Conservation (phyloP, 1,284 basidiomycete species). For the Ustilago trichophora region DNA sequence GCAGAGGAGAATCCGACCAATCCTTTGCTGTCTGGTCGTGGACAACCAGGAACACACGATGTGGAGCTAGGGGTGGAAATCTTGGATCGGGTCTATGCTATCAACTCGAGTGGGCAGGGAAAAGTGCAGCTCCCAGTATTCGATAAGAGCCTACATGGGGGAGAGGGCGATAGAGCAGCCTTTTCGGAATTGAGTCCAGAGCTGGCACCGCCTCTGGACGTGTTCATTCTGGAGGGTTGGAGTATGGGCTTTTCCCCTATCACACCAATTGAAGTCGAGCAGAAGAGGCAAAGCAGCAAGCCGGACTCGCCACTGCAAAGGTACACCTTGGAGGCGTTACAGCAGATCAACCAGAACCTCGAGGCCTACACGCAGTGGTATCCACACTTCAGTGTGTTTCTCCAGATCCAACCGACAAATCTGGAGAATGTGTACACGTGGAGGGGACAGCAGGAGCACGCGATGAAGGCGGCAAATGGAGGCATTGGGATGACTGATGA, state of each 20-base stretch:
- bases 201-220: slow-evolving; percentile 15
- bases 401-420: slow-evolving; percentile 35
- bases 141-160: slow-evolving; percentile 35
- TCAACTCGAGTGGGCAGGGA: slow-evolving; percentile 4
- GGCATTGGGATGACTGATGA: slow-evolving; percentile 38
- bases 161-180: slow-evolving; percentile 29
- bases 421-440: slow-evolving; percentile 36
- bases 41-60: slow-evolving; percentile 44
- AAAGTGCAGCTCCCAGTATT: slow-evolving; percentile 23
- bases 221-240: slow-evolving; percentile 48
- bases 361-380: slow-evolving; percentile 28
- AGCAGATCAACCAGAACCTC: slow-evolving; percentile 35
- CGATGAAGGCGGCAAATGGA: slow-evolving; percentile 42
- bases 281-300: not conserved
- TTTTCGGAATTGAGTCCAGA: slow-evolving; percentile 3
- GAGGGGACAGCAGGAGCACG: slow-evolving; percentile 41
- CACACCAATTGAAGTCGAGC: not conserved
- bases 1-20: slow-evolving; percentile 27
- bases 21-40: slow-evolving; percentile 30
- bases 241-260: slow-evolving; percentile 43
- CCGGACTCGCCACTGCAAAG: slow-evolving; percentile 12
- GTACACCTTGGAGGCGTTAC: slow-evolving; percentile 18
- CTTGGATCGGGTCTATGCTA: slow-evolving; percentile 9
- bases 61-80: slow-evolving; percentile 11
- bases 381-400: slow-evolving; percentile 27